phyloP scores from a whole-genome alignment of 148 eudicot species.

The Camellia granthamiana region DNA sequence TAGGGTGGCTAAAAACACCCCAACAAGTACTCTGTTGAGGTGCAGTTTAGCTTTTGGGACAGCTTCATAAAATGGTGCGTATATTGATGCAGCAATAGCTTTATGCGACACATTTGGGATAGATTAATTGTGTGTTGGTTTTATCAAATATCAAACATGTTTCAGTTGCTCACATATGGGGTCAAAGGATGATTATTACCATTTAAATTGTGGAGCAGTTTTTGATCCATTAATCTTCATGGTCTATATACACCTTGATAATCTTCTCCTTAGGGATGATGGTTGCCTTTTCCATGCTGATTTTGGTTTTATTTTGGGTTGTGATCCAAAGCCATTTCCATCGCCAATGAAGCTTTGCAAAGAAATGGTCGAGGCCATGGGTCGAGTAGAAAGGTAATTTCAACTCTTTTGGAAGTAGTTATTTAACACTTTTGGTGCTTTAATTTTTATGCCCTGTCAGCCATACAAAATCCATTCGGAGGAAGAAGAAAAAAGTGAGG shows the following conservation, averaged over 20 bases:
- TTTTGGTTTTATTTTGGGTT: constrained; percentile 92
- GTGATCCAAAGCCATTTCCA: constrained; percentile 99
- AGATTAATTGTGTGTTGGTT: too few relatives aligned
- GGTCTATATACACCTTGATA: constrained; percentile 81
- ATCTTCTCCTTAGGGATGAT: constrained; percentile 85
- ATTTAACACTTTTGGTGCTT: not conserved
- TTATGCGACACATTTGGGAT: too few relatives aligned
- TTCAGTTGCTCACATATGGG: too few relatives aligned
- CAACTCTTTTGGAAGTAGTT: not conserved
- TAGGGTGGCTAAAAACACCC: too few relatives aligned
- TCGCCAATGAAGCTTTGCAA: constrained; percentile 99
- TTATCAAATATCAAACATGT: too few relatives aligned
- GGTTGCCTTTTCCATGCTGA: constrained; percentile 97
- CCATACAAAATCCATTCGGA: not conserved
- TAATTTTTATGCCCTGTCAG: not conserved
- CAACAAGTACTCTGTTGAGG: too few relatives aligned
- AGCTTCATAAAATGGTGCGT: too few relatives aligned
- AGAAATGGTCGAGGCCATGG: constrained; percentile 99
- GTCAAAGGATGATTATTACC: not conserved
- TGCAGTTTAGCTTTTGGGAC: too few relatives aligned
- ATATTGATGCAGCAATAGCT: too few relatives aligned
- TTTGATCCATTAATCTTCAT: constrained; percentile 22
- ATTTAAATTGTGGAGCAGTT: constrained; percentile 1
- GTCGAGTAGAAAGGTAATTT: constrained; percentile 90
- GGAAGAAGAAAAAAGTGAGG: too few relatives aligned